phyloP scores from a whole-genome alignment of 805 yeast genomes.

The Cyberlindnera misumaiensis region DNA sequence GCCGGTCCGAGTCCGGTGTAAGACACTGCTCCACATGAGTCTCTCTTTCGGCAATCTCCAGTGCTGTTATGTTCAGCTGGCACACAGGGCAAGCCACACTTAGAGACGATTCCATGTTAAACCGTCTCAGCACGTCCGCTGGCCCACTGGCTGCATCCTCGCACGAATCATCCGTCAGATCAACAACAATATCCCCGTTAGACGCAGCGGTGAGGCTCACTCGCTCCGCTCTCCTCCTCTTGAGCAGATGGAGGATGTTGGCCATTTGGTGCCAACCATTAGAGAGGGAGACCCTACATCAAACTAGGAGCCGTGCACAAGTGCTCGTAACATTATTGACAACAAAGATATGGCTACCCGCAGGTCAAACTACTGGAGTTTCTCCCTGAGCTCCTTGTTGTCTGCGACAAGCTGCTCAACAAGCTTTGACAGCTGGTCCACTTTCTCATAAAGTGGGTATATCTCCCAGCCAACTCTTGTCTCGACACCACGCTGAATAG shows the following conservation, averaged over 20 bases:
- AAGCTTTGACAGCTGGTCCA: conserved; percentile 30
- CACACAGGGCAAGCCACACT: conserved; percentile 47
- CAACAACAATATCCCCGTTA: conserved; percentile 5
- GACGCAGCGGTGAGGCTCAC: not conserved
- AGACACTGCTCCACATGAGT: conserved; percentile 54
- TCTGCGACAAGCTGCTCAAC: conserved; percentile 17
- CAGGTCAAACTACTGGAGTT: conserved; percentile 1
- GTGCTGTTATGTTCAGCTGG: conserved; percentile 28
- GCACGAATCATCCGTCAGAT: conserved; percentile 6
- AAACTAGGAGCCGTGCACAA: too few species aligned
- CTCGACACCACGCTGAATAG: conserved; percentile 47
- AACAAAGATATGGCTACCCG: too few species aligned
- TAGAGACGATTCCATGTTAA: too few species aligned
- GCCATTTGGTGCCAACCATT: not conserved
- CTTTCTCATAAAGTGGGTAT: conserved; percentile 45
- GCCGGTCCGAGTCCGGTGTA: conserved; percentile 13
- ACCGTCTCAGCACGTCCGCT: too few species aligned
- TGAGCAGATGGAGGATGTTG: conserved; percentile 8
- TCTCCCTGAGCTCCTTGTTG: conserved; percentile 14
- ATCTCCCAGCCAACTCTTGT: conserved; percentile 60
- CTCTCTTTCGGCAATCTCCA: conserved; percentile 37
- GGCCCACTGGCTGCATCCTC: too few species aligned
- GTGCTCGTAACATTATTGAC: too few species aligned
- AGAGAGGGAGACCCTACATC: not conserved
- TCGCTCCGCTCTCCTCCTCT: not conserved